A percentile compares a stretch with the other conserved stretches of the same genome.
phyloP scores from a whole-genome alignment of 2,329 filamentous ascomycete genomes.

The Apiospora malaysiana region DNA sequence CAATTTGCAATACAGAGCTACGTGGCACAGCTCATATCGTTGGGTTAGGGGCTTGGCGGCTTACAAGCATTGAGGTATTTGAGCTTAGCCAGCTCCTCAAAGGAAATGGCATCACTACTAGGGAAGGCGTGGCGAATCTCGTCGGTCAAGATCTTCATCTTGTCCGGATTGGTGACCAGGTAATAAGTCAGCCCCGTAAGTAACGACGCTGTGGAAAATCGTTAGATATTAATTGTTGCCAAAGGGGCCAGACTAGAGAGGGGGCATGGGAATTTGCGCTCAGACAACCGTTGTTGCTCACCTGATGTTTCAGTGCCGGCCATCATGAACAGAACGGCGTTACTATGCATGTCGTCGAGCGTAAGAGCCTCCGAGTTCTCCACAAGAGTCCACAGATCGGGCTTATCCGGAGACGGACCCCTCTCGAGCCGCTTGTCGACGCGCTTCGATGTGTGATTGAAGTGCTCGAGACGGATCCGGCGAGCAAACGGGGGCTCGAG shows the following conservation, averaged over 20 bases:
- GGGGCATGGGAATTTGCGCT: no score
- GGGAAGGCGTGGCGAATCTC: constrained; percentile 36
- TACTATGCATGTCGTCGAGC: constrained; percentile 28
- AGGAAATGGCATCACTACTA: constrained; percentile 35
- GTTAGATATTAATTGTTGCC: not conserved
- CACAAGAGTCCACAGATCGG: constrained; percentile 7
- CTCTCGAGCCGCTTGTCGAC: not conserved
- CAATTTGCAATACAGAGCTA: not conserved
- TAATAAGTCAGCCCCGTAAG: constrained; percentile 30
- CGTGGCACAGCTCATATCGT: not conserved
- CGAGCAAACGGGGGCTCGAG: constrained; percentile 30
- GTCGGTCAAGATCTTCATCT: constrained; percentile 30
- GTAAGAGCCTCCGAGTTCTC: constrained; percentile 28
- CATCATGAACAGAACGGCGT: constrained; percentile 26
- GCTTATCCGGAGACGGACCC: not conserved
- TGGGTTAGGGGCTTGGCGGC: not conserved
- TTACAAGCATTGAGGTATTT: constrained; percentile 35
- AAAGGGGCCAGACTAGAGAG: not conserved
- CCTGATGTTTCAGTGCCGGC: constrained; percentile 26
- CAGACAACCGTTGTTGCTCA: not conserved
- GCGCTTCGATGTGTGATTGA: not conserved
- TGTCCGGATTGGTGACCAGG: constrained; percentile 33
- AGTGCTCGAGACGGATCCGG: not conserved
- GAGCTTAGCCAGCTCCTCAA: constrained; percentile 31
- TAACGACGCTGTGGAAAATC: constrained; percentile 32